Base-by-base conservation (phyloP, 164 flowering plant species). In the Vitis amurensis region DNA sequence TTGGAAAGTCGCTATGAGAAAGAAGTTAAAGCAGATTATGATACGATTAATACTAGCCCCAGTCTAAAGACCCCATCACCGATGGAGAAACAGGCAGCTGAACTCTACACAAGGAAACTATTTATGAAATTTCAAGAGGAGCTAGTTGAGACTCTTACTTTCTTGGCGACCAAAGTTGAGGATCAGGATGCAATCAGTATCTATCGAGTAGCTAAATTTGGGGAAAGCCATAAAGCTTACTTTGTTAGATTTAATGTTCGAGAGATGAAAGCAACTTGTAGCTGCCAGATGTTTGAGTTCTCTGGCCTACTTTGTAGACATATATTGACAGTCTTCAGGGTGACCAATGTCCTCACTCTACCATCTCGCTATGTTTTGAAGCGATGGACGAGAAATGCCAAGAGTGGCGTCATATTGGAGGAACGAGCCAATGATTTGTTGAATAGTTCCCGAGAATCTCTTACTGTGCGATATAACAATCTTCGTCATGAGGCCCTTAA, bases 51-150 rank as follows among this genome's bases (percentile, higher is more conserved):
- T 63, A 64, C 76, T 19, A 47, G 68, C 53, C 77, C 87, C 17
- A 72, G 68, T 68, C 29, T 87, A 63, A 74, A 76, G 79, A 85
- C 86, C 14, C 79, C 83, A 31, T 85, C 83, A 3, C 86, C 88
- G 1, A 77, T 82, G 83, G 84, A 82, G 69, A 77, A 77, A 68
- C 80, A 82, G 73, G 86, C 81, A 50, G 77, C 86, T 15, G 77
- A 75, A 51, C 63, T 85, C 23, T 85, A 83, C 63, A 87, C 86
- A 6, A 85, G 73, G 55, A 75, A 70, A 55, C 58, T 85, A 31
- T 81, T 83, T 61, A 62, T 69, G 55, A 83, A 79, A 63, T 87
- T 85, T 63, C 90, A 85, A 77, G 78, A 69, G 37, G 88, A 87
- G 68, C 58, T 85, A 66, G 76, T 80, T 69, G 84, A 73, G 67